A percentile compares a stretch with the other conserved stretches of the same genome.
Evolutionary conservation across 768 basidiomycete species (phyloP).

Genomic region (Hortiboletus campestris): DNA sequence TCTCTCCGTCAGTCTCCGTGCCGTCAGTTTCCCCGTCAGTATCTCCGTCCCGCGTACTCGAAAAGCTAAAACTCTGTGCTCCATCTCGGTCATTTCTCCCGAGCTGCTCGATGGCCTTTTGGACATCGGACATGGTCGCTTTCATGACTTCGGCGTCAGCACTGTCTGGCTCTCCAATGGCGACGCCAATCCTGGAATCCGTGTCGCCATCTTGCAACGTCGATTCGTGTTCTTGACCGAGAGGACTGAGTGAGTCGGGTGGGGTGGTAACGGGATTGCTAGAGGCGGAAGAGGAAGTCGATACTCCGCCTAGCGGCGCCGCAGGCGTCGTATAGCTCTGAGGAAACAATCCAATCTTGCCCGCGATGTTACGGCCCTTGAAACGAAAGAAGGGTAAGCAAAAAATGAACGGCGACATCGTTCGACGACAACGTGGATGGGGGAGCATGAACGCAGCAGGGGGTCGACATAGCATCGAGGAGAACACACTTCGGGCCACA

Average conservation of each 20-base stretch:
- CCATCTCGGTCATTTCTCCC: constrained; percentile 58
- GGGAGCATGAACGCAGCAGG: constrained; percentile 1
- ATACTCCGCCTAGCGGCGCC: constrained; percentile 38
- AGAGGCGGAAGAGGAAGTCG: constrained; percentile 28
- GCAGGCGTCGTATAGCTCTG: constrained; percentile 76
- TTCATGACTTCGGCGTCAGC: constrained; percentile 65
- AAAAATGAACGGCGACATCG: constrained; percentile 25
- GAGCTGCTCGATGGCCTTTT: constrained; percentile 87
- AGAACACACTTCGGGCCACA: constrained; percentile 5
- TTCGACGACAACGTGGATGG: constrained; percentile 17
- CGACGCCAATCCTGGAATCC: constrained; percentile 28
- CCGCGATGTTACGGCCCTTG: constrained; percentile 80
- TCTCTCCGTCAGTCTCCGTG: constrained; percentile 47
- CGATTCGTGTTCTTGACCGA: constrained; percentile 48
- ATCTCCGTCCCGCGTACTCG: constrained; percentile 58
- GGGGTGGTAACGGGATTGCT: constrained; percentile 19
- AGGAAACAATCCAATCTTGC: constrained; percentile 89
- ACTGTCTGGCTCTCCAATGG: constrained; percentile 21
- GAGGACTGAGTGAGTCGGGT: constrained; percentile 38
- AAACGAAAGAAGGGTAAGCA: constrained; percentile 23
- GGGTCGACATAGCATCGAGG: constrained; percentile 5
- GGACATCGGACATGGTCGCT: constrained; percentile 87
- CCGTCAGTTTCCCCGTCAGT: constrained; percentile 49
- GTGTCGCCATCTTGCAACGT: constrained; percentile 27
- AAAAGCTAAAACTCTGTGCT: constrained; percentile 73